Base-by-base conservation (phyloP, 768 basidiomycete genomes). In the Amanita pseudoporphyria region DNA sequence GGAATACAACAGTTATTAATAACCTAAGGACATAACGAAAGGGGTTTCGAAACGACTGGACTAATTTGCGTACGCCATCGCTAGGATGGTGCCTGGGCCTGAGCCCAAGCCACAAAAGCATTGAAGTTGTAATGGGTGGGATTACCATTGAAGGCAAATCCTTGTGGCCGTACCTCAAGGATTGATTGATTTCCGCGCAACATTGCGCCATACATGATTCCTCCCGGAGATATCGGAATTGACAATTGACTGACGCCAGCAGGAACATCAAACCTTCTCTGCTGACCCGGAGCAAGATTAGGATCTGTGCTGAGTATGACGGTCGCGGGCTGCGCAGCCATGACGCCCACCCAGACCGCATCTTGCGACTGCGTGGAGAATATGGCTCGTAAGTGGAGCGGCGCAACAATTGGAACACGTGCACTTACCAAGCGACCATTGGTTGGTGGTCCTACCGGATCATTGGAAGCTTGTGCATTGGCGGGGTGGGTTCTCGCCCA, bases 121-220 rank as follows among this genome's bases (percentile, higher is more conserved):
- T 87, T 88, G 62, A 75, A 89, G 60, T 88, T 87, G 61, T 87
- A 89, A 19, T 61, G 65, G 36, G 66, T 13, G 4, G 86, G 83
- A 13, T 61, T 66, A 9, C 69, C 69, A 43, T 73, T 66, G 63
- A 84, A 86, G 21, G 57, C 64, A 58, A 85, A 85, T 32, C 67
- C 67, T 1, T 56, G 52, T 0, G 84, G 73, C 12, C 67, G 60
- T 52, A 83, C 65, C 46, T 72, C 60, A 33, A 82, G 66, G 16
- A 81, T 53, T 4, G 63, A 67, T 47, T 63, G 49, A n/a, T 74
- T 75, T 46, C 70, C 64, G 30, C 87, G 70, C 47, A 61, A 55
- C 7, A 89, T 64, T 18, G 64, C 66, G 10, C 70, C 71, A 35
- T 62, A 62, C 71, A 85, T 76, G 1, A 58, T 70, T 21, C 74